These are phyloP conservation scores for Pleodorina starrii DNA, from an alignment of 139 green algal species.

Conservation along the genomic window DNA sequence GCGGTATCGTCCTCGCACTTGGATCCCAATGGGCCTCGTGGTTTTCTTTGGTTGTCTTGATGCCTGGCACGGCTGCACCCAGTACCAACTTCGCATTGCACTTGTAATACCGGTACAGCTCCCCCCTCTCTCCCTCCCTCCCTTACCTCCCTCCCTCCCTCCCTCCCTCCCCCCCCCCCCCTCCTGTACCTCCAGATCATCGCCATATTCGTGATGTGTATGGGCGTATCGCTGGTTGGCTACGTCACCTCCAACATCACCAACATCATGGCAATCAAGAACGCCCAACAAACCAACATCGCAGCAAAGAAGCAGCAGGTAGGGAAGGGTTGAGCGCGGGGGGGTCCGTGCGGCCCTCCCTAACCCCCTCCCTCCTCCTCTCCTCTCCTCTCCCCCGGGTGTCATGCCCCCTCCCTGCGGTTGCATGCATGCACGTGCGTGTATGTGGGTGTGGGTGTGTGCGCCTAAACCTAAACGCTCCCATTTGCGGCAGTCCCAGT, in stretches of 20 bases:
- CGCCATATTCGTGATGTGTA: conserved; percentile 57
- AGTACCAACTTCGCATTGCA: too few relatives aligned
- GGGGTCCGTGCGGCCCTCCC: not conserved
- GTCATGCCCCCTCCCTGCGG: not conserved
- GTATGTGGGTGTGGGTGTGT: too few relatives aligned
- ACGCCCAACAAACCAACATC: conserved; percentile 47
- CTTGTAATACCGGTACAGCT: too few relatives aligned
- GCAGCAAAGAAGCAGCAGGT: conserved; percentile 52
- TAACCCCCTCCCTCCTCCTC: not conserved
- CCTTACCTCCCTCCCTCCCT: not conserved
- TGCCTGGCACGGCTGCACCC: too few relatives aligned
- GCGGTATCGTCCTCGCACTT: too few relatives aligned
- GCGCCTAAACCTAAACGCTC: not conserved
- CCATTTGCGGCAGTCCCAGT: too few relatives aligned
- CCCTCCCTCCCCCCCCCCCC: not conserved
- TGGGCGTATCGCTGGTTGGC: conserved; percentile 57
- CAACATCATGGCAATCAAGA: conserved; percentile 62
- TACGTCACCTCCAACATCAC: conserved; percentile 65
- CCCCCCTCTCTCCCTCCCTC: not conserved
- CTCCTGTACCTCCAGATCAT: conserved; percentile 35
- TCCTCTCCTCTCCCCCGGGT: not conserved
- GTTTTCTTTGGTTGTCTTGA: too few relatives aligned
- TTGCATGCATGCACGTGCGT: too few relatives aligned
- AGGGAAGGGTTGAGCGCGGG: not conserved
- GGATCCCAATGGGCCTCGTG: too few relatives aligned